Evolutionary conservation across 2,329 filamentous ascomycete species (phyloP).

Genomic region (Neonectria coccinea): DNA sequence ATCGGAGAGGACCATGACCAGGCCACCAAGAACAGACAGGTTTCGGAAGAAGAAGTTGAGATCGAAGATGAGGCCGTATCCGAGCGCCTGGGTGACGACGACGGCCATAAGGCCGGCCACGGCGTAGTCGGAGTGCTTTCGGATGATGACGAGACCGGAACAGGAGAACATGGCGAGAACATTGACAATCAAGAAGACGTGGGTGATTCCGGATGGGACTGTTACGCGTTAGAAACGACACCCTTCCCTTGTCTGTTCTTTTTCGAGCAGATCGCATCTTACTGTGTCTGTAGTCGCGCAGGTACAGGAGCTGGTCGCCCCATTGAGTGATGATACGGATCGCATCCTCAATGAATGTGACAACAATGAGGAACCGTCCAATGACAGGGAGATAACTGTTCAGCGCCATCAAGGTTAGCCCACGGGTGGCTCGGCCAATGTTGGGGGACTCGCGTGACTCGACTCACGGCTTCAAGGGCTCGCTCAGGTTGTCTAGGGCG

Average conservation of each 20-base stretch:
- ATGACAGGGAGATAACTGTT: constrained; percentile 90
- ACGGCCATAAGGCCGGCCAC: constrained; percentile 91
- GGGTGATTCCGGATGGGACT: constrained; percentile 91
- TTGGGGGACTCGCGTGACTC: constrained; percentile 8
- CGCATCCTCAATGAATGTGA: constrained; percentile 97
- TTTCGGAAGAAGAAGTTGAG: constrained; percentile 99
- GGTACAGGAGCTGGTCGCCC: constrained; percentile 92
- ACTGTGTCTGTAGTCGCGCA: constrained; percentile 94
- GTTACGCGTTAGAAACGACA: constrained; percentile 39
- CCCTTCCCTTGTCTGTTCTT: not conserved
- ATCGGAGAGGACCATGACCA: constrained; percentile 98
- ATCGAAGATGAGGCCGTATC: constrained; percentile 98
- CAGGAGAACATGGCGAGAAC: constrained; percentile 87
- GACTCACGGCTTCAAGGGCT: constrained; percentile 90
- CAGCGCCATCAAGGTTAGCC: constrained; percentile 34
- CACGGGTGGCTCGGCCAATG: constrained; percentile 14
- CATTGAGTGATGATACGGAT: constrained; percentile 98
- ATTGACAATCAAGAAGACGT: constrained; percentile 92
- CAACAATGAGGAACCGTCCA: constrained; percentile 96
- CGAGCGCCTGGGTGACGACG: constrained; percentile 91
- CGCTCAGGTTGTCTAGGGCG: constrained; percentile 84
- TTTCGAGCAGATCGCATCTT: constrained; percentile 56
- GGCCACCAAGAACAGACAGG: constrained; percentile 93
- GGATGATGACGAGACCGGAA: constrained; percentile 87
- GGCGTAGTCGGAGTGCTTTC: constrained; percentile 93